Evolutionary conservation across 108 stramenopile genomes (phyloP).

Genomic region (Tribonema minus): DNA sequence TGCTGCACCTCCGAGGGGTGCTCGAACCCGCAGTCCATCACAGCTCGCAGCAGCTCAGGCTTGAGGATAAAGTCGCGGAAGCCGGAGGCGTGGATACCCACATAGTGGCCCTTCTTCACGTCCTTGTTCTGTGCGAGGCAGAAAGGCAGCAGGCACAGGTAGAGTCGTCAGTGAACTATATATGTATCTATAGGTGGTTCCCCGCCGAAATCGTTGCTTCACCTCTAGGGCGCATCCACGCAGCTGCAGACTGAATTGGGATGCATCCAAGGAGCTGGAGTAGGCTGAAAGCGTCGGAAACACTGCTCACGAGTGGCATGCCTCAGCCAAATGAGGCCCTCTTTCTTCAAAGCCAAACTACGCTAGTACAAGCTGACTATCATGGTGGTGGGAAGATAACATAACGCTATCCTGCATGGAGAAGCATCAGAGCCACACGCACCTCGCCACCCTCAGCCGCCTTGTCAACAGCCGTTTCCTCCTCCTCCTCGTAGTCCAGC

Average conservation of each 20-base stretch:
- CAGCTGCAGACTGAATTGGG: too few species aligned
- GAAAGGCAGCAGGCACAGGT: background rate
- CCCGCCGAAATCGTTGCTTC: background rate
- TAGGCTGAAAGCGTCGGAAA: too few species aligned
- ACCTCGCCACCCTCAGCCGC: slow-evolving; percentile 15
- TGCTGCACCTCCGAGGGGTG: slow-evolving; percentile 92
- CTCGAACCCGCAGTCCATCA: slow-evolving; percentile 99
- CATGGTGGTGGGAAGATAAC: too few species aligned
- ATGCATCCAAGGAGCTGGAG: too few species aligned
- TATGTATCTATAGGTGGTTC: background rate
- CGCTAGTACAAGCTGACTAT: too few species aligned
- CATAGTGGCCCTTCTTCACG: slow-evolving; percentile 87
- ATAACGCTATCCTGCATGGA: too few species aligned
- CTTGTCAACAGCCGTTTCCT: slow-evolving; percentile 26
- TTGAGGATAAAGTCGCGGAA: slow-evolving; percentile 99
- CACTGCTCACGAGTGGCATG: too few species aligned
- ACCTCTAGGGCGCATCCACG: background rate
- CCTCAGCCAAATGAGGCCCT: too few species aligned
- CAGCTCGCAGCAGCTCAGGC: slow-evolving; percentile 94
- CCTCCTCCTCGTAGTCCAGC: slow-evolving; percentile 60
- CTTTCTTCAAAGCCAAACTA: too few species aligned
- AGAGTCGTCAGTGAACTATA: background rate
- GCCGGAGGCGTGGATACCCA: slow-evolving; percentile 95
- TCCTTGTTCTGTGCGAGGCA: slow-evolving; percentile 5
- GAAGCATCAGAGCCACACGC: too few species aligned